phyloP scores from a whole-genome alignment of 108 stramenopile species.

The Pseudonitzschia delicatissima region DNA sequence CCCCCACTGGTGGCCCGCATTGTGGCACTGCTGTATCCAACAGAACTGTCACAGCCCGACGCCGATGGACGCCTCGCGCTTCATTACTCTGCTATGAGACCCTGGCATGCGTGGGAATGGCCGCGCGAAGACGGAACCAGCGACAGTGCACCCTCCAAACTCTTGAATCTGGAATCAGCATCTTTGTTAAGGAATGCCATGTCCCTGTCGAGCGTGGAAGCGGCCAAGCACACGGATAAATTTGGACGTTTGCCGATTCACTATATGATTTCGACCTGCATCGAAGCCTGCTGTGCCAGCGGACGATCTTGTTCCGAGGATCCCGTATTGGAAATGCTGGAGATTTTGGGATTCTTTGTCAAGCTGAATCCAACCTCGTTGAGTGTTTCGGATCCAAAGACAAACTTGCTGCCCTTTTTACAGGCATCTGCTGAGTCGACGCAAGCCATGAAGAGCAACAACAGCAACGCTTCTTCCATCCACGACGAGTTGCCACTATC shows the following conservation, averaged over 20 bases:
- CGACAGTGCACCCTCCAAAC: constrained; percentile 16
- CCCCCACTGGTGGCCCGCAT: constrained; percentile 53
- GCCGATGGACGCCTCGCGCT: constrained; percentile 52
- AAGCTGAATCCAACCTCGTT: constrained; percentile 49
- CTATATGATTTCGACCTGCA: constrained; percentile 56
- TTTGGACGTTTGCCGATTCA: constrained; percentile 53
- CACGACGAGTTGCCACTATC: constrained; percentile 33
- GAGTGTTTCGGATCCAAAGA: constrained; percentile 45
- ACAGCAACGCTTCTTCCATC: constrained; percentile 14
- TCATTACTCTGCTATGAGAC: constrained; percentile 58
- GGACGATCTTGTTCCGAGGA: constrained; percentile 36
- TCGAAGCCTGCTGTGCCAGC: constrained; percentile 40
- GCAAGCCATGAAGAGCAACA: constrained; percentile 3
- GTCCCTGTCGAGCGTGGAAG: constrained; percentile 34
- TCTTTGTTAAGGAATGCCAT: constrained; percentile 46
- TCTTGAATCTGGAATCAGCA: constrained; percentile 49
- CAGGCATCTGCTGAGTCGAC: constrained; percentile 48
- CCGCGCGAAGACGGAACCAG: constrained; percentile 38
- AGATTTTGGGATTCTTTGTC: constrained; percentile 42
- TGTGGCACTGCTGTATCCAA: constrained; percentile 47
- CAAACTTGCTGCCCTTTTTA: constrained; percentile 59
- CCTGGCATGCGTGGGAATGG: constrained; percentile 54
- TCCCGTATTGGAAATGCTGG: constrained; percentile 36
- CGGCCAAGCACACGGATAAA: constrained; percentile 37
- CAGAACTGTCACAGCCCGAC: constrained; percentile 41